These are phyloP conservation scores for Halenospora varia DNA, from an alignment of 495 filamentous ascomycete genomes.

Conservation along the genomic window DNA sequence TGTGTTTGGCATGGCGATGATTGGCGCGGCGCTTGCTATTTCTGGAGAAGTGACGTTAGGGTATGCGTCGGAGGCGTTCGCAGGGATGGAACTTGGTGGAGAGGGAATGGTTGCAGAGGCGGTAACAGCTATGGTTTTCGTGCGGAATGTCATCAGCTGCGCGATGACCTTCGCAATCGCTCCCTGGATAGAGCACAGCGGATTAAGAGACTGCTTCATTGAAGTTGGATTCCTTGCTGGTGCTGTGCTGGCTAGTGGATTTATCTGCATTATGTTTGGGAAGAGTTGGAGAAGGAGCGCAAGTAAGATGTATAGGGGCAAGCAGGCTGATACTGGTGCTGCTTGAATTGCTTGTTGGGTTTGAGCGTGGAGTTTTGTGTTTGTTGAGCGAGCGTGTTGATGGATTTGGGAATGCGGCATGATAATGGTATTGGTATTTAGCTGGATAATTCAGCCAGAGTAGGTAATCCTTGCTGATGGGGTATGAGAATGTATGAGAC, in stretches of 20 bases:
- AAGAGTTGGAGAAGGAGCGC: background rate
- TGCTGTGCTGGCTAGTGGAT: background rate
- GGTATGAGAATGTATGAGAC: no score
- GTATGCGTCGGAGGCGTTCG: background rate
- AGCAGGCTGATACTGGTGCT: background rate
- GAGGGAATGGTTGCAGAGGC: background rate
- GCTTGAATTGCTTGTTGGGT: background rate
- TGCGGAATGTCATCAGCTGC: background rate
- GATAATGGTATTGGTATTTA: no score
- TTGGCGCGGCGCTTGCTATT: background rate
- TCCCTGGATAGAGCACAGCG: background rate
- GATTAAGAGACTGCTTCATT: background rate
- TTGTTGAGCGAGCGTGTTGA: background rate
- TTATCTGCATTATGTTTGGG: background rate
- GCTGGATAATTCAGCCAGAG: no score
- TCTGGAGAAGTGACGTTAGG: background rate
- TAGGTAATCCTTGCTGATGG: no score
- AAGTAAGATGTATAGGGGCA: background rate
- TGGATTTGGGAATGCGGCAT: background rate
- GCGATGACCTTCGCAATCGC: background rate
- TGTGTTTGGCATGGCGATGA: background rate
- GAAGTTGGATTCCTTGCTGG: background rate
- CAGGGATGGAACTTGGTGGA: background rate
- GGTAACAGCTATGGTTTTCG: background rate
- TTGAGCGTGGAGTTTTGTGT: background rate